Evolutionary conservation across 2,329 filamentous ascomycete species (phyloP), one percentile per base, ranked within the genome.

Genomic region (Botrytis byssoidea): DNA sequence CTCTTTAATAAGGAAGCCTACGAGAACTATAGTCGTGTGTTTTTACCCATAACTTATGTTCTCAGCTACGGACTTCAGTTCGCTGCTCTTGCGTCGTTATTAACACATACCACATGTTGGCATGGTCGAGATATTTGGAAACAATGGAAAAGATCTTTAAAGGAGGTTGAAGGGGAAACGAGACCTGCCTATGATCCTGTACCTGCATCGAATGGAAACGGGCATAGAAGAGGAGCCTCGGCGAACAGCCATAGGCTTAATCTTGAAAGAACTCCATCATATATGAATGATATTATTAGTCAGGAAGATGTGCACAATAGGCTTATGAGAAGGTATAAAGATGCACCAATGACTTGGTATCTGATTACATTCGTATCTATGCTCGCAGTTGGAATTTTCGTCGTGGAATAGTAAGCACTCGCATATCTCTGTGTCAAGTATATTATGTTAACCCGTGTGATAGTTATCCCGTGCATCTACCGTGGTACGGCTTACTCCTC

Each of bases 51-150:
- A 74, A 96, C 94, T 0, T 97, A 96, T 80, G 92, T 95, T 32
- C 86, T 97, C 59, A 95, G 93, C 79, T 97, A 97, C 77, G 93
- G 91, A 4, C 88, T 97, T 37, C 93, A 96, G 79, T 97, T 97
- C 81, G 94, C 94, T 20, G 92, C 92, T 1, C 85, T 97, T 32
- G 91, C 93, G 37, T 92, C 93, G 1, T 85, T 97, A 20, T 84
- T 97, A 29, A 93, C 93, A 1, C 93, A 97, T 80, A 97, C 93
- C 0, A 85, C 88, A 35, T 93, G 93, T 79, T 96, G 93, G 93
- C 93, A 97, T 79, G 93, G 94, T 22, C 89, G 88, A 77, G 93
- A 96, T 80, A 95, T 97, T 32, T 91, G 89, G 89, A 88, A 85
- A 59, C 93, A 95, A 77, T 94, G 92, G 87, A 90, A 88, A 77